Percentiles rank a stretch among this genome's conserved stretches.
Conservation (phyloP, 768 basidiomycete species). For the Sutorius australiensis region DNA sequence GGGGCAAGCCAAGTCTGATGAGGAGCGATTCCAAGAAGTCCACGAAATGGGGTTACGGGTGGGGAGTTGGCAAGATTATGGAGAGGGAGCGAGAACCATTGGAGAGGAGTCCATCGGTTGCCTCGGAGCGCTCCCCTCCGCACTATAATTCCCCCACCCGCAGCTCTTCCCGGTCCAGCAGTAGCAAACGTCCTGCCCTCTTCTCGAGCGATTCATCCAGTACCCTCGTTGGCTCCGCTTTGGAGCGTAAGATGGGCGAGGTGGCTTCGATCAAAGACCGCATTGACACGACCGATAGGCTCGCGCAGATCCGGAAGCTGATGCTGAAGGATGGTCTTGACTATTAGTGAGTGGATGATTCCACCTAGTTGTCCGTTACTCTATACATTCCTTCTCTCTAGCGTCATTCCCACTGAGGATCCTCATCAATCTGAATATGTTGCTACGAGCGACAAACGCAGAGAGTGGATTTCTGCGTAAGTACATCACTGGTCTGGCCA, state of each 20-base stretch:
- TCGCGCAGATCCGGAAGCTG: slow-evolving; percentile 58
- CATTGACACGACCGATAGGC: slow-evolving; percentile 55
- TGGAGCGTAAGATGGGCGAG: slow-evolving; percentile 67
- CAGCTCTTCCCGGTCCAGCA: slow-evolving; percentile 38
- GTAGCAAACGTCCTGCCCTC: slow-evolving; percentile 39
- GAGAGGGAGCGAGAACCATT: slow-evolving; percentile 39
- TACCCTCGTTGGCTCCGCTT: slow-evolving; percentile 72
- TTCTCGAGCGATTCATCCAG: slow-evolving; percentile 62
- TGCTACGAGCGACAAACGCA: slow-evolving; percentile 67
- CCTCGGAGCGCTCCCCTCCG: slow-evolving; percentile 37
- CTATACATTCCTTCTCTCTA: slow-evolving; percentile 29
- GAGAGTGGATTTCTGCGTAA: slow-evolving; percentile 75
- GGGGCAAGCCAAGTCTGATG: slow-evolving; percentile 45
- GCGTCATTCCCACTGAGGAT: slow-evolving; percentile 75
- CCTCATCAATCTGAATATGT: slow-evolving; percentile 84
- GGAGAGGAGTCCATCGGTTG: slow-evolving; percentile 32
- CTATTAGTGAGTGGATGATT: slow-evolving; percentile 58
- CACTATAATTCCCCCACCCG: slow-evolving; percentile 33
- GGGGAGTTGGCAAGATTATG: slow-evolving; percentile 58
- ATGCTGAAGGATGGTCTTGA: slow-evolving; percentile 69
- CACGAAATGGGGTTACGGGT: slow-evolving; percentile 65
- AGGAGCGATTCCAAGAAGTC: slow-evolving; percentile 55
- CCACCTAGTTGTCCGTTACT: slow-evolving; percentile 1
- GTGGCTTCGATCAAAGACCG: slow-evolving; percentile 49
- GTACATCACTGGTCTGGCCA: slow-evolving; percentile 33